phyloP scores from a whole-genome alignment of 805 yeast genomes.

The Naumovozyma castellii region DNA sequence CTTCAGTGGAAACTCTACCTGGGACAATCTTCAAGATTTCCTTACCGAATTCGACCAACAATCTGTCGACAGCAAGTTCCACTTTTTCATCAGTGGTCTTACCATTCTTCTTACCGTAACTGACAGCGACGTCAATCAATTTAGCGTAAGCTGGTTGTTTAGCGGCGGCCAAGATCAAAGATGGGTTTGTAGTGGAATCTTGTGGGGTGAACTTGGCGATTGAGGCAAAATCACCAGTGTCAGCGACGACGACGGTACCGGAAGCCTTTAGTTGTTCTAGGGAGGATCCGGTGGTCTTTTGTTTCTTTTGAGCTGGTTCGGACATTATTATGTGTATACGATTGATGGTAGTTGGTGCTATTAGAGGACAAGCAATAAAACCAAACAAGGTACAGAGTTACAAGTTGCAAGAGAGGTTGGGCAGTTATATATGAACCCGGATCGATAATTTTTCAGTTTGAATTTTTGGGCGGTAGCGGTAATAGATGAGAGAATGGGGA shows the following conservation, averaged over 20 bases:
- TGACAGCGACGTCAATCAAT: slow-evolving; percentile 80
- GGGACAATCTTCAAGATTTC: slow-evolving; percentile 90
- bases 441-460: background rate
- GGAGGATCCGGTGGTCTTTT: slow-evolving; percentile 43
- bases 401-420: too few species aligned
- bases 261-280: slow-evolving; percentile 86
- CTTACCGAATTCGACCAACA: slow-evolving; percentile 89
- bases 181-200: slow-evolving; percentile 98
- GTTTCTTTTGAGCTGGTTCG: slow-evolving; percentile 20
- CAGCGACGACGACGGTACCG: slow-evolving; percentile 94
- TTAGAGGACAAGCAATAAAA: too few species aligned
- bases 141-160: slow-evolving; percentile 79
- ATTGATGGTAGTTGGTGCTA: background rate
- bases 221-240: slow-evolving; percentile 95
- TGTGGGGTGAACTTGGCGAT: slow-evolving; percentile 96
- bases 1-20: slow-evolving; percentile 97
- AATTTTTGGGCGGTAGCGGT: too few species aligned
- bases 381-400: too few species aligned
- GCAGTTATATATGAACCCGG: background rate
- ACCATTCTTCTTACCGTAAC: slow-evolving; percentile 61
- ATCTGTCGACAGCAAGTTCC: slow-evolving; percentile 72
- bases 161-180: slow-evolving; percentile 89
- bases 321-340: slow-evolving; percentile 8
- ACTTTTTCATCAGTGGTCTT: slow-evolving; percentile 48
- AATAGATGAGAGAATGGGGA: background rate